phyloP scores from a whole-genome alignment of 192 early-diverging fungal species.

The Coemansia sp. region DNA sequence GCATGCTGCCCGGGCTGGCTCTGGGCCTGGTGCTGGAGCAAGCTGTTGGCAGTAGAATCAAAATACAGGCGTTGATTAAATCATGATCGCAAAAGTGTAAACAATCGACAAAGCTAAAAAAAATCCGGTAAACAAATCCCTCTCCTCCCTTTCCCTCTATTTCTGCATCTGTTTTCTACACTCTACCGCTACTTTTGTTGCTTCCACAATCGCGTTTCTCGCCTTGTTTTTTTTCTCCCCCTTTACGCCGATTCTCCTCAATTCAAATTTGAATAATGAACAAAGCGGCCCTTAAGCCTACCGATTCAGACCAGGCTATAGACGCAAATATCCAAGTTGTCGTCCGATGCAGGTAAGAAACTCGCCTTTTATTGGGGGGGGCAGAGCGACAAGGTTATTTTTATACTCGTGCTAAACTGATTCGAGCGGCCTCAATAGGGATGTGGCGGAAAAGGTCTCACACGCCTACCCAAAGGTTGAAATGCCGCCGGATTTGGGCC shows the following conservation, averaged over 20 bases:
- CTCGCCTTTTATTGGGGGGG: background rate
- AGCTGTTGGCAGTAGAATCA: conserved; percentile 25
- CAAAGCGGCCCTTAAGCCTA: conserved; percentile 9
- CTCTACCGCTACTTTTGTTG: background rate
- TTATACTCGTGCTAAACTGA: background rate
- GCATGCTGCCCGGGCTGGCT: conserved; percentile 10
- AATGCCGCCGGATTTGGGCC: conserved; percentile 53
- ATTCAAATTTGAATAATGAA: conserved; percentile 1
- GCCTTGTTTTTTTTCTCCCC: background rate
- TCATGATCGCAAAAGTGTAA: conserved; percentile 5
- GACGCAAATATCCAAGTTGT: conserved; percentile 81
- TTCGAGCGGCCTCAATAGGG: conserved; percentile 9
- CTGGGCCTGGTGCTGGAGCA: background rate
- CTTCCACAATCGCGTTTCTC: background rate
- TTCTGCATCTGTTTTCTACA: conserved; percentile 7
- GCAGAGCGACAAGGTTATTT: background rate
- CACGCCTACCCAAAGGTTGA: conserved; percentile 51
- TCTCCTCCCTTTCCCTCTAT: conserved; percentile 7
- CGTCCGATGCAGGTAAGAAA: conserved; percentile 68
- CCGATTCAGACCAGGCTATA: conserved; percentile 43
- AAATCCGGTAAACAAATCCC: conserved; percentile 4
- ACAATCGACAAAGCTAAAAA: background rate
- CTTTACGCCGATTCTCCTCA: background rate
- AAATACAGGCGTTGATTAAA: background rate
- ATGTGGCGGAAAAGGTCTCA: conserved; percentile 4